A percentile compares a stretch with the other conserved stretches of the same genome.
Evolutionary conservation across 2,329 filamentous ascomycete species (phyloP).

Genomic region (Aspergillus persii): DNA sequence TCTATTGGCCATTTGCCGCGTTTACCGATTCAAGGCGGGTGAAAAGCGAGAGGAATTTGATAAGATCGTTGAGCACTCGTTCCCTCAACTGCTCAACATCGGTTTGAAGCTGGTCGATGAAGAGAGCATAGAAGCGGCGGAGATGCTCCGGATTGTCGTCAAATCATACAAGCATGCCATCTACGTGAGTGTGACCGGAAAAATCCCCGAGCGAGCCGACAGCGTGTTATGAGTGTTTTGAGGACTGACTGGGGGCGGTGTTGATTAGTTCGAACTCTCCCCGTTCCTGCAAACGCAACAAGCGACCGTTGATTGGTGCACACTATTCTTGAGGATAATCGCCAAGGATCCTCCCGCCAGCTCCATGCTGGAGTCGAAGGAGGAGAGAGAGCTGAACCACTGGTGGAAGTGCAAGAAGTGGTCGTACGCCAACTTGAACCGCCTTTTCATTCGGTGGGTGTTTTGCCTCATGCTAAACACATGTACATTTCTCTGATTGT

Average conservation of each 20-base stretch:
- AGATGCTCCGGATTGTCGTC: slow-evolving; percentile 92
- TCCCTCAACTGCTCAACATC: slow-evolving; percentile 81
- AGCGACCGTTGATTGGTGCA: slow-evolving; percentile 92
- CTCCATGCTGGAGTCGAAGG: slow-evolving; percentile 74
- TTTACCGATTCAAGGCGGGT: slow-evolving; percentile 89
- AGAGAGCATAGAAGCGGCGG: slow-evolving; percentile 87
- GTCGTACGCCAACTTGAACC: slow-evolving; percentile 96
- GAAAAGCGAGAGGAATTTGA: slow-evolving; percentile 84
- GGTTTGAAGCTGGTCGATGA: slow-evolving; percentile 87
- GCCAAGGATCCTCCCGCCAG: slow-evolving; percentile 77
- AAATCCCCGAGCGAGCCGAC: not conserved
- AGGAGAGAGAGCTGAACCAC: slow-evolving; percentile 88
- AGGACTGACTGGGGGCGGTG: slow-evolving; percentile 28
- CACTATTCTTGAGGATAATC: slow-evolving; percentile 86
- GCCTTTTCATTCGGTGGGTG: slow-evolving; percentile 81
- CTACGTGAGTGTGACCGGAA: slow-evolving; percentile 63
- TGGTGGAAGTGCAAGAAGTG: slow-evolving; percentile 99
- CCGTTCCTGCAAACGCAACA: slow-evolving; percentile 73
- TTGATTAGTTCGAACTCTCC: slow-evolving; percentile 75
- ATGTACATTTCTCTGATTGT: not conserved
- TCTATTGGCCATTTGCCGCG: slow-evolving; percentile 87
- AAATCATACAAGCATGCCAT: slow-evolving; percentile 99
- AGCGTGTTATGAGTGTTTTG: not conserved
- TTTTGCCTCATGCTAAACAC: not conserved
- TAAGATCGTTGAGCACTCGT: slow-evolving; percentile 87